Conservation (phyloP, 177 flowering plant species). For the Vitis hybrid region DNA sequence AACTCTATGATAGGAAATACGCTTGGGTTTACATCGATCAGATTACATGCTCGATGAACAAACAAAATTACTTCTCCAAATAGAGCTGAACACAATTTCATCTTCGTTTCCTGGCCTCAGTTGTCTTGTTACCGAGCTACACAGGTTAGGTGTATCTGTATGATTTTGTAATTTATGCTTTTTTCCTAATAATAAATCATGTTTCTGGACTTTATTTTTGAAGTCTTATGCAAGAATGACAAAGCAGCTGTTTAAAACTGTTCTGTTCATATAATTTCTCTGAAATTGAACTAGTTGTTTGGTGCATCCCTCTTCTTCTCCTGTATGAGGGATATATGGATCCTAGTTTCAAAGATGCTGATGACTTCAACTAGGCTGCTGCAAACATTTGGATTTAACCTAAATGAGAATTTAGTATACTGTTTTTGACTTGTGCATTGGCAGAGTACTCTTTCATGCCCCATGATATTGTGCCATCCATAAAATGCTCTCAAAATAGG, state of each 20-base stretch:
- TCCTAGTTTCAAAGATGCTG: no score
- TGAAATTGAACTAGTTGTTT: background rate
- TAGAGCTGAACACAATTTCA: conserved; percentile 96
- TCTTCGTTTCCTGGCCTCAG: conserved; percentile 89
- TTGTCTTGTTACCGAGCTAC: conserved; percentile 80
- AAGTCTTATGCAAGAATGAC: background rate
- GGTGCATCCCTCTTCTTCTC: no score
- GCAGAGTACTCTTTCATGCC: no score
- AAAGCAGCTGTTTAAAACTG: background rate
- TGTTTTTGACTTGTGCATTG: no score
- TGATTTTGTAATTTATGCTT: background rate
- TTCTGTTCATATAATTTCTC: background rate
- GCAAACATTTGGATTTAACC: no score
- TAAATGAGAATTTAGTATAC: no score
- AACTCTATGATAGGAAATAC: conserved; percentile 62
- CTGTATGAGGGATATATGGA: no score
- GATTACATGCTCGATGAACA: conserved; percentile 98
- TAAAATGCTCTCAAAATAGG: no score
- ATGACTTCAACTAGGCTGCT: no score
- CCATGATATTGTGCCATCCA: no score
- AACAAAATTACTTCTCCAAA: conserved; percentile 86
- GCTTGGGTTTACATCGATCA: conserved; percentile 95
- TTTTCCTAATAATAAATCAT: background rate
- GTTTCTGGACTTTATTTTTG: background rate
- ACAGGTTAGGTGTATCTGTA: conserved; percentile 51